These are phyloP conservation scores for Taxawa tesnikishii DNA, from an alignment of 2,329 filamentous ascomycete genomes.

Conservation along the genomic window DNA sequence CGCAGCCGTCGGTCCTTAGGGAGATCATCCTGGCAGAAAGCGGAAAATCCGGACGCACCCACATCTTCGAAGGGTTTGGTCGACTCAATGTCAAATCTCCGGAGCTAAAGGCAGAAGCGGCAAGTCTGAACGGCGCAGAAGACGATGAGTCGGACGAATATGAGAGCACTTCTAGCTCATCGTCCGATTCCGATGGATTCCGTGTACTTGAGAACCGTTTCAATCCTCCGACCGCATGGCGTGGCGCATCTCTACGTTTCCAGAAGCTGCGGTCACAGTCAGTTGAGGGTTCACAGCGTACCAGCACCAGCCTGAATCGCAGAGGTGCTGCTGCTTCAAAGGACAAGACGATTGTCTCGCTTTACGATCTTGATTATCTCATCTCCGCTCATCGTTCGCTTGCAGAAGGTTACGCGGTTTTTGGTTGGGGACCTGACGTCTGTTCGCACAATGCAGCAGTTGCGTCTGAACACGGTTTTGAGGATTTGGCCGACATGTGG, in stretches of 20 bases:
- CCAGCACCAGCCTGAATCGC: slow-evolving; percentile 5
- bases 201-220: slow-evolving; percentile 6
- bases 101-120: slow-evolving; percentile 3
- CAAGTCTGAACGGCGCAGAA: slow-evolving; percentile 3
- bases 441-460: slow-evolving; percentile 75
- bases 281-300: slow-evolving; percentile 7
- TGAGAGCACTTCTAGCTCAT: slow-evolving; percentile 20
- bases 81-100: too few species aligned
- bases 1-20: slow-evolving; percentile 27
- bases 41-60: slow-evolving; percentile 32
- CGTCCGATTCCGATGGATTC: slow-evolving; percentile 17
- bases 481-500: slow-evolving; percentile 74
- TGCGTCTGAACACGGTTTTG: slow-evolving; percentile 56
- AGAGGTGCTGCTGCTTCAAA: slow-evolving; percentile 15
- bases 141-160: slow-evolving; percentile 11
- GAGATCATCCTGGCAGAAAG: slow-evolving; percentile 6
- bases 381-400: slow-evolving; percentile 70
- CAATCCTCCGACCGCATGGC: slow-evolving; percentile 7
- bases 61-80: slow-evolving; percentile 52
- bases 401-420: slow-evolving; percentile 69
- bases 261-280: slow-evolving; percentile 8
- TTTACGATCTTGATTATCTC: slow-evolving; percentile 57
- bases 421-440: slow-evolving; percentile 68
- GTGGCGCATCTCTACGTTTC: slow-evolving; percentile 6
- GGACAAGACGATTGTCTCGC: slow-evolving; percentile 57